These are phyloP conservation scores for Pugionium cornutum DNA, from an alignment of 345 rosid genomes.

Conservation along the genomic window DNA sequence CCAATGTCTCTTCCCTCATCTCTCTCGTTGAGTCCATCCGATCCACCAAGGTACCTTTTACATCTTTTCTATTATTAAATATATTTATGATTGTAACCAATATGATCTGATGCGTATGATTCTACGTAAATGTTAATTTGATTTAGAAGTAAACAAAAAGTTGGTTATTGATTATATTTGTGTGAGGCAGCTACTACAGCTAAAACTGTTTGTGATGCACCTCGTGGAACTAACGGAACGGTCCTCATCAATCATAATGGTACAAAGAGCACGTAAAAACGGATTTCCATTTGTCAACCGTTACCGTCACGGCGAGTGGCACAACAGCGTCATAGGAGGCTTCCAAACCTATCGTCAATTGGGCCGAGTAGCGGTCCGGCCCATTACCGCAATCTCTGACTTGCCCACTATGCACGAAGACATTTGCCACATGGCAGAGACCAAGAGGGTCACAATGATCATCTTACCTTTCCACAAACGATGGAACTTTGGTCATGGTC, in stretches of 20 bases:
- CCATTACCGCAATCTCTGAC: constrained; percentile 61
- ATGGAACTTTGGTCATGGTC: constrained; percentile 53
- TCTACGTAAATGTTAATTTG: too few relatives aligned
- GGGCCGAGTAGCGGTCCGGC: constrained; percentile 64
- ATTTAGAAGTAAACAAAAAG: too few relatives aligned
- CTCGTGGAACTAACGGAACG: constrained; percentile 82
- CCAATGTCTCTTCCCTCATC: constrained; percentile 64
- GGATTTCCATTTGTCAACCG: constrained; percentile 74
- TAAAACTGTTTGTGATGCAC: constrained; percentile 76
- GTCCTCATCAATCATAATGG: constrained; percentile 73
- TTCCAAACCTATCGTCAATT: constrained; percentile 74
- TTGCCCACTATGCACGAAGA: constrained; percentile 76
- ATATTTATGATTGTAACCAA: too few relatives aligned
- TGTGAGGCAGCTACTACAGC: constrained; percentile 30
- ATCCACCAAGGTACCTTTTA: constrained; percentile 48
- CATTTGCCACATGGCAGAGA: constrained; percentile 76
- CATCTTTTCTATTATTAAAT: too few relatives aligned
- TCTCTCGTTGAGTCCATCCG: constrained; percentile 63
- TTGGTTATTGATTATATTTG: not conserved
- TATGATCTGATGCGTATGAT: too few relatives aligned
- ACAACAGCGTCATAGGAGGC: constrained; percentile 55
- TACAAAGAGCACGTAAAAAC: constrained; percentile 59
- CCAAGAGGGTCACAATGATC: constrained; percentile 60
- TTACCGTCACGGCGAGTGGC: constrained; percentile 53
- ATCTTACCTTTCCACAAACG: constrained; percentile 74